Percentiles rank a stretch among this genome's conserved stretches.
These are phyloP conservation scores for Euphrasia confusa DNA, from an alignment of 257 asterid species.

Conservation along the genomic window DNA sequence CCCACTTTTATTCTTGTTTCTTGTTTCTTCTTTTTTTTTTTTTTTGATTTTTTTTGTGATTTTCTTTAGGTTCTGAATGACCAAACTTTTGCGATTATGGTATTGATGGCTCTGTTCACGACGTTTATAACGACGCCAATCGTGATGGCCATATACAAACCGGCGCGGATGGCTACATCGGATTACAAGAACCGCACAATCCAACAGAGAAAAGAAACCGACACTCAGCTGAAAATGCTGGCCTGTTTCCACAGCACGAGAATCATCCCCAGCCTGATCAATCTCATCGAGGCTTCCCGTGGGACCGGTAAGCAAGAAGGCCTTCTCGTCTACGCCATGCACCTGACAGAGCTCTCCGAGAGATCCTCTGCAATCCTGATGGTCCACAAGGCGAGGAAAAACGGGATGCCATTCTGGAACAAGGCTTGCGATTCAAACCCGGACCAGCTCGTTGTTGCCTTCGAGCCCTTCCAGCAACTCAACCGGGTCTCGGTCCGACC, in stretches of 20 bases:
- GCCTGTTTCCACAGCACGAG: slow-evolving; percentile 50
- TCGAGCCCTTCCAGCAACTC: slow-evolving; percentile 47
- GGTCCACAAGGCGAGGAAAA: slow-evolving; percentile 55
- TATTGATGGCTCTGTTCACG: slow-evolving; percentile 58
- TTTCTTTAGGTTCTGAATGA: slow-evolving; percentile 50
- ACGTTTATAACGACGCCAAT: slow-evolving; percentile 54
- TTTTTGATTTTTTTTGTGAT: not conserved
- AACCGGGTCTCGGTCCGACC: slow-evolving; percentile 49
- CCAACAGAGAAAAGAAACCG: slow-evolving; percentile 33
- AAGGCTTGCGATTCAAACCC: slow-evolving; percentile 23
- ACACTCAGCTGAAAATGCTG: slow-evolving; percentile 37
- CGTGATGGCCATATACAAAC: slow-evolving; percentile 41
- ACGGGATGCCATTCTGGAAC: slow-evolving; percentile 53
- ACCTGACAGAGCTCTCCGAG: slow-evolving; percentile 55
- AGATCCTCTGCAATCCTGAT: slow-evolving; percentile 50
- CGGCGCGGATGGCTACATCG: slow-evolving; percentile 34
- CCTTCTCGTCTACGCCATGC: slow-evolving; percentile 59
- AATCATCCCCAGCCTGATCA: slow-evolving; percentile 42
- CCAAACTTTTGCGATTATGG: slow-evolving; percentile 54
- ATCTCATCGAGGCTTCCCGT: slow-evolving; percentile 53
- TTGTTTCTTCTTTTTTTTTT: not conserved
- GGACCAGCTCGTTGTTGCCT: slow-evolving; percentile 42
- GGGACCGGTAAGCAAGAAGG: slow-evolving; percentile 44
- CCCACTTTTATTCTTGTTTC: not conserved
- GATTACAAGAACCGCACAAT: slow-evolving; percentile 43